These are phyloP conservation scores for Trametes hirsuta DNA, from an alignment of 1,284 basidiomycete genomes.

Conservation along the genomic window DNA sequence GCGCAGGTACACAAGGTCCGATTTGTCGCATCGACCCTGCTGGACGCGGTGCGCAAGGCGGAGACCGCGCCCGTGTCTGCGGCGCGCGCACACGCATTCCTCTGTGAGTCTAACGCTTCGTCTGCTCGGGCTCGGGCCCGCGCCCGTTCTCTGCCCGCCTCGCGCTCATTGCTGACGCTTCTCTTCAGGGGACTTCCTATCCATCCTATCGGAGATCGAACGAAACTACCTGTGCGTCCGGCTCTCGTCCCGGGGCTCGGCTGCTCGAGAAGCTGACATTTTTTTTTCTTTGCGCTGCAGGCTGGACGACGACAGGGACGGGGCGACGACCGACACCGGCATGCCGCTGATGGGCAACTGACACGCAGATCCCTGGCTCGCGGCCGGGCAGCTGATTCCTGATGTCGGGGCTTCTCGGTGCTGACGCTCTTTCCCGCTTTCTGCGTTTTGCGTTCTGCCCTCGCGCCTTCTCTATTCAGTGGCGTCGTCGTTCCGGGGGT, in stretches of 20 bases:
- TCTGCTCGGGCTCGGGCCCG: not conserved
- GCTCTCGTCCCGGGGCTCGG: slow-evolving; percentile 10
- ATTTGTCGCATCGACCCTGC: slow-evolving; percentile 84
- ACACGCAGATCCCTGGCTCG: slow-evolving; percentile 6
- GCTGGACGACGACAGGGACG: slow-evolving; percentile 76
- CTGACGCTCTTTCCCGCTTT: not conserved
- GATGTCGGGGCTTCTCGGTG: slow-evolving; percentile 5
- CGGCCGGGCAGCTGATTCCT: slow-evolving; percentile 8
- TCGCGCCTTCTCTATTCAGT: slow-evolving; percentile 8
- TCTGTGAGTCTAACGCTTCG: slow-evolving; percentile 54
- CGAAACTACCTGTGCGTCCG: slow-evolving; percentile 75
- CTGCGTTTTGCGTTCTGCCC: slow-evolving; percentile 1
- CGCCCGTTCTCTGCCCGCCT: slow-evolving; percentile 5
- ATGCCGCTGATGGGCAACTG: slow-evolving; percentile 49
- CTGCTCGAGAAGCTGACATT: slow-evolving; percentile 22
- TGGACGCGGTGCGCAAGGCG: slow-evolving; percentile 84
- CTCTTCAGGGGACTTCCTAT: slow-evolving; percentile 81
- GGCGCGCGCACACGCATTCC: slow-evolving; percentile 77
- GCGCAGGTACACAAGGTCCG: slow-evolving; percentile 84
- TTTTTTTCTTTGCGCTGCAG: slow-evolving; percentile 38
- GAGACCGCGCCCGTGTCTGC: slow-evolving; percentile 76
- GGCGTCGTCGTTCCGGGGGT: slow-evolving; percentile 4
- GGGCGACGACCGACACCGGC: slow-evolving; percentile 58
- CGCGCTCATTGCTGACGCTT: slow-evolving; percentile 5
- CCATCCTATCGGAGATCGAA: slow-evolving; percentile 87